Evolutionary conservation across 768 basidiomycete species (phyloP), one percentile per base, ranked within the genome.

Genomic region (Punctularia strigosozonata): DNA sequence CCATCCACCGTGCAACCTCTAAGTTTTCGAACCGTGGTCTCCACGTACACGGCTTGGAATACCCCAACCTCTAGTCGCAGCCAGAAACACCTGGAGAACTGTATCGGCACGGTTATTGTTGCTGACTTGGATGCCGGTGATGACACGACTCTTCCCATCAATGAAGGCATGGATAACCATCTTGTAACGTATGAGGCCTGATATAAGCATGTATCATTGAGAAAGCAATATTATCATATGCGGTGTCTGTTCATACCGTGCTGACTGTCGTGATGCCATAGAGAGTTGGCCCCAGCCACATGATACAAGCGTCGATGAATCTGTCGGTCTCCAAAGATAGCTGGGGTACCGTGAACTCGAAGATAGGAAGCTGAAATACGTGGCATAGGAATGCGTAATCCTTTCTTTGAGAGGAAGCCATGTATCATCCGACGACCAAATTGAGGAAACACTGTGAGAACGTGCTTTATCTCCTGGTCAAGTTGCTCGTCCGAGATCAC

Each of bases 251-350:
- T n/a, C n/a, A n/a, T 37, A 47, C 53, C 53, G 43, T 54, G 53
- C 28, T 54, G 53, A 2, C 53, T 53, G 39, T 55, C 53, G 28
- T 55, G 53, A 34, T 54, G 53, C 50, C 50, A 55, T 6, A 55
- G 38, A 12, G 48, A 39, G 33, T 55, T 54, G 5, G 53, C 46
- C 7, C 52, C 52, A 7, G 52, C 42, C 10, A 54, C 52, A 1
- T 25, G 12, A 31, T 54, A 54, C 17, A 10, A 23, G 1, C 45
- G 38, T 2, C 46, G 38, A 14, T 35, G 37, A 26, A 54, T 52
- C 4, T 15, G 17, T n/a, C n/a, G n/a, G n/a, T n/a, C n/a, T n/a
- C n/a, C n/a, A n/a, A n/a, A n/a, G n/a, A n/a, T n/a, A n/a, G n/a
- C n/a, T n/a, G n/a, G n/a, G n/a, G n/a, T n/a, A n/a, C n/a, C n/a